Conservation (phyloP, 2,329 filamentous ascomycete species). For the Xylariaceae sp. region DNA sequence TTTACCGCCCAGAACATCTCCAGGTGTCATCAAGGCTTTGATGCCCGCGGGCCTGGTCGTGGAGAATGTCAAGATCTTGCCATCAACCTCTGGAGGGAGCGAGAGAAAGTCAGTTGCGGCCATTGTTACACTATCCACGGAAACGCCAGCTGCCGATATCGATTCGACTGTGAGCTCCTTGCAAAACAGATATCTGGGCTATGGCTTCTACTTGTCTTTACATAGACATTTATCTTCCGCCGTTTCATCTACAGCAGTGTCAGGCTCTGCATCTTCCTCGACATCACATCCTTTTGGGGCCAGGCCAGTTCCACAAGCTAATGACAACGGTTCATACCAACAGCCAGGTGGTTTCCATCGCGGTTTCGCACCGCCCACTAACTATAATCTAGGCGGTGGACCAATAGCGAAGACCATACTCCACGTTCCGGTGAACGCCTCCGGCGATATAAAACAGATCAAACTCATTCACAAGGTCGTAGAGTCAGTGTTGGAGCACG, state of each 20-base stretch:
- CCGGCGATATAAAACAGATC: constrained; percentile 72
- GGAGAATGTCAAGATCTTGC: constrained; percentile 69
- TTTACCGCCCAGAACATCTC: constrained; percentile 58
- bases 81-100: constrained; percentile 47
- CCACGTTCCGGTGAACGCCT: constrained; percentile 70
- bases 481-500: constrained; percentile 73
- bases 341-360: constrained; percentile 44
- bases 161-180: constrained; percentile 73
- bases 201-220: constrained; percentile 75
- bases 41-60: constrained; percentile 59
- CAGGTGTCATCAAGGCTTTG: constrained; percentile 55
- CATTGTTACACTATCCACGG: constrained; percentile 75
- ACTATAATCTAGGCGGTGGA: constrained; percentile 51
- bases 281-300: constrained; percentile 73
- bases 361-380: constrained; percentile 73
- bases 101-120: constrained; percentile 72
- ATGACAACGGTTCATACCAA: constrained; percentile 34
- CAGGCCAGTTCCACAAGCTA: constrained; percentile 52
- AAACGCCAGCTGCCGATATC: constrained; percentile 79
- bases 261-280: constrained; percentile 41
- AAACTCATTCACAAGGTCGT: constrained; percentile 84
- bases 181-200: constrained; percentile 81
- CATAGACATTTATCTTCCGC: constrained; percentile 81
- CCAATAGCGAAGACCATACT: constrained; percentile 43
- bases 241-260: constrained; percentile 44